These are phyloP conservation scores for Astraeus odoratus DNA, from an alignment of 768 basidiomycete species.

Conservation along the genomic window DNA sequence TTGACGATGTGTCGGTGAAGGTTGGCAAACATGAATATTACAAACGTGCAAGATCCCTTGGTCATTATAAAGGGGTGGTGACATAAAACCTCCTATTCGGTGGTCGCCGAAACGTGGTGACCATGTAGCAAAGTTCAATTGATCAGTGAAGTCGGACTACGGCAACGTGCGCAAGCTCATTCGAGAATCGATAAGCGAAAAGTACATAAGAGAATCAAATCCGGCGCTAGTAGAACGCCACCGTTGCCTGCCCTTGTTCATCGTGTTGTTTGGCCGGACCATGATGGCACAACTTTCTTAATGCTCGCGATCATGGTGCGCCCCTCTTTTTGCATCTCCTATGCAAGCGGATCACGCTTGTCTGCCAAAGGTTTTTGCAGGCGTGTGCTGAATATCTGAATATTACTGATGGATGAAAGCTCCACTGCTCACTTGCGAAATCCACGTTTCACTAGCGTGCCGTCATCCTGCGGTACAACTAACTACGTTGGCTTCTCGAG, in stretches of 20 bases:
- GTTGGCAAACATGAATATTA: constrained; percentile 16
- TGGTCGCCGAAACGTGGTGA: background rate
- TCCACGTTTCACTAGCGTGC: no score
- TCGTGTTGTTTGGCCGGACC: background rate
- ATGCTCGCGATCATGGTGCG: background rate
- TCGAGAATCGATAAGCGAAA: background rate
- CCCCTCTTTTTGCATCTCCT: background rate
- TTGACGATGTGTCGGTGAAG: constrained; percentile 31
- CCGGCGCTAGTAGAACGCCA: background rate
- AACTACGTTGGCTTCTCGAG: no score
- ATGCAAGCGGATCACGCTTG: background rate
- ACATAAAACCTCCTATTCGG: background rate
- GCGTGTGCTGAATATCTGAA: background rate
- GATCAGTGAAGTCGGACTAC: background rate
- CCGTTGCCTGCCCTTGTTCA: background rate
- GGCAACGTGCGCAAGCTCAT: background rate
- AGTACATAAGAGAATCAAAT: background rate
- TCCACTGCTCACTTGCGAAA: no score
- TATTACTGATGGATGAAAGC: no score
- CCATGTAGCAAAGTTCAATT: background rate
- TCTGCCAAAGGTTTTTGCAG: background rate
- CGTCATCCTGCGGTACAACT: no score
- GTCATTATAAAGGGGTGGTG: constrained; percentile 7
- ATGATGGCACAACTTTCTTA: background rate
- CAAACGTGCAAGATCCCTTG: constrained; percentile 10